These are phyloP conservation scores for Cladophialophora exuberans DNA, from an alignment of 2,329 filamentous ascomycete species.

Conservation along the genomic window DNA sequence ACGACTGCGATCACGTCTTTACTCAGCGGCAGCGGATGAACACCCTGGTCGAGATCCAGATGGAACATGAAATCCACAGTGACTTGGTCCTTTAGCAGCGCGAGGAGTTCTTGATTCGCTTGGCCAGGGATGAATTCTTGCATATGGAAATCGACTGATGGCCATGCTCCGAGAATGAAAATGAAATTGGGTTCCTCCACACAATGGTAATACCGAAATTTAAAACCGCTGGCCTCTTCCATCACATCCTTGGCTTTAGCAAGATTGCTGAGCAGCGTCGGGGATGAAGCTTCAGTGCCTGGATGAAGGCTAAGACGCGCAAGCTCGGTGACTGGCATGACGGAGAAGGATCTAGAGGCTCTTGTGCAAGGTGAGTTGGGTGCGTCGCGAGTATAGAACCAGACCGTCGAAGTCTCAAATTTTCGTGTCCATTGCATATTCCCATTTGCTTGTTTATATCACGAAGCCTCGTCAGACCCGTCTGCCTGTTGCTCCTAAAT, in stretches of 20 bases:
- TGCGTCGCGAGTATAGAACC: not conserved
- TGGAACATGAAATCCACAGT: conserved; percentile 50
- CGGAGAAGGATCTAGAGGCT: not conserved
- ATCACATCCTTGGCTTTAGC: conserved; percentile 42
- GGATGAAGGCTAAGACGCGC: conserved; percentile 46
- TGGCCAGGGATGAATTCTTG: conserved; percentile 47
- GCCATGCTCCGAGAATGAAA: conserved; percentile 53
- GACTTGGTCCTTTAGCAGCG: conserved; percentile 41
- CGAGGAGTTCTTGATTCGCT: conserved; percentile 47
- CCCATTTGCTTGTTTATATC: too few species aligned
- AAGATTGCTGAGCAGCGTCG: conserved; percentile 39
- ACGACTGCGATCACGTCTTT: conserved; percentile 19
- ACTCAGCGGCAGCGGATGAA: not conserved
- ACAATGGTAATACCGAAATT: conserved; percentile 47
- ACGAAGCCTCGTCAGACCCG: conserved; percentile 1
- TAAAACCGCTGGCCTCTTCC: conserved; percentile 41
- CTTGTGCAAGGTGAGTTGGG: not conserved
- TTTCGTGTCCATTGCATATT: too few species aligned
- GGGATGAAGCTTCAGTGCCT: conserved; percentile 29
- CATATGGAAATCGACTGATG: conserved; percentile 46
- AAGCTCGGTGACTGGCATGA: conserved; percentile 50
- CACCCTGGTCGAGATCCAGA: conserved; percentile 40
- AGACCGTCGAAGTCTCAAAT: not conserved
- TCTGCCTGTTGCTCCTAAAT: too few species aligned
- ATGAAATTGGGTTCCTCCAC: conserved; percentile 47